A percentile compares a stretch with the other conserved stretches of the same genome.
These are phyloP conservation scores for Cercospora zeina DNA, from an alignment of 2,329 filamentous ascomycete species.

Conservation along the genomic window DNA sequence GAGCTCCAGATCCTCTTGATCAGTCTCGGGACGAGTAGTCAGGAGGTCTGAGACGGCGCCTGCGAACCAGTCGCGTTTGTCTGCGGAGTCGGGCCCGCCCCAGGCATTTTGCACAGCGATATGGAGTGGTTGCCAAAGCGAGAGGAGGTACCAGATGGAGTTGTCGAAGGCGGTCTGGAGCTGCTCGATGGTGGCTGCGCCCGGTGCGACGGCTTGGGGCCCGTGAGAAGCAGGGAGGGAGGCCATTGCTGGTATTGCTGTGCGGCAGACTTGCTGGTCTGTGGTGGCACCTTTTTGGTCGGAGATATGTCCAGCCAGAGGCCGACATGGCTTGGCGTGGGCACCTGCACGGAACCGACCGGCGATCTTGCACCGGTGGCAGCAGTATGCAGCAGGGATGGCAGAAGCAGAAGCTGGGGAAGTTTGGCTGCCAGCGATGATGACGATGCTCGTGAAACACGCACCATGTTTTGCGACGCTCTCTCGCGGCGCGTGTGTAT, in stretches of 20 bases:
- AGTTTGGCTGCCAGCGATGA: background rate
- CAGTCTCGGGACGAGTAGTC: slow-evolving; percentile 59
- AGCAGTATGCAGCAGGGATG: background rate
- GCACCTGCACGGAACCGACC: background rate
- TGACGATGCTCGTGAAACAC: slow-evolving; percentile 2
- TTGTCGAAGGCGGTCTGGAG: slow-evolving; percentile 64
- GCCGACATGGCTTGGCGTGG: background rate
- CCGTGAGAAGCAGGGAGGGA: slow-evolving; percentile 15
- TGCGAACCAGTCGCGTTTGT: slow-evolving; percentile 96
- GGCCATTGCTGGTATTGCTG: slow-evolving; percentile 17
- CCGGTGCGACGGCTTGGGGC: slow-evolving; percentile 15
- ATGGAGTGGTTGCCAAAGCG: slow-evolving; percentile 84
- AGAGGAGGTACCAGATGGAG: slow-evolving; percentile 77
- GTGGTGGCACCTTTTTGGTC: background rate
- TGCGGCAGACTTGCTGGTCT: background rate
- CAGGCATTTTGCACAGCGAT: slow-evolving; percentile 84
- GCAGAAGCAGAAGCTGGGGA: slow-evolving; percentile 3
- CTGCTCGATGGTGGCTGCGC: slow-evolving; percentile 31
- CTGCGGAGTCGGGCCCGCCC: slow-evolving; percentile 77
- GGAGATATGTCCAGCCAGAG: background rate
- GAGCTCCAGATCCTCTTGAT: slow-evolving; percentile 43
- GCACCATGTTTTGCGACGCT: slow-evolving; percentile 3
- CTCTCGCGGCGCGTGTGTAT: background rate
- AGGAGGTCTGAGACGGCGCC: slow-evolving; percentile 83
- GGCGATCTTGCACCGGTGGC: background rate